Evolutionary conservation across 2,329 filamentous ascomycete species (phyloP).

Genomic region (Fusarium sp.): DNA sequence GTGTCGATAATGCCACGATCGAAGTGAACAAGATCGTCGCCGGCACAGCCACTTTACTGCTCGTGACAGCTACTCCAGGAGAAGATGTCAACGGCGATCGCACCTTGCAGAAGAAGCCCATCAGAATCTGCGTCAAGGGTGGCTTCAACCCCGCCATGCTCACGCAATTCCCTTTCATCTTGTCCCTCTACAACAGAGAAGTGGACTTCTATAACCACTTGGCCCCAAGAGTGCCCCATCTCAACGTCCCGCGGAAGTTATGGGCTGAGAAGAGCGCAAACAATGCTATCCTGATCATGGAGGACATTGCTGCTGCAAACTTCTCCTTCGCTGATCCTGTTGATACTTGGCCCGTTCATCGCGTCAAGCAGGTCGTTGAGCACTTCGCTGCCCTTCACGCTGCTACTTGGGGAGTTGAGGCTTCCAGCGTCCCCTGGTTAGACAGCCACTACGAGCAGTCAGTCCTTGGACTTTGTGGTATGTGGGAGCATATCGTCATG

Average conservation of each 20-base stretch:
- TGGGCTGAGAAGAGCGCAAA: constrained; percentile 22
- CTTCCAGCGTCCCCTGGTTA: constrained; percentile 11
- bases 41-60: constrained; percentile 17
- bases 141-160: constrained; percentile 25
- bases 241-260: constrained; percentile 19
- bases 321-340: constrained; percentile 19
- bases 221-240: constrained; percentile 20
- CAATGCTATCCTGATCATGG: constrained; percentile 22
- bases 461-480: constrained; percentile 10
- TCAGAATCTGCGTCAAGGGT: constrained; percentile 21
- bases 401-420: constrained; percentile 17
- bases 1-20: constrained; percentile 18
- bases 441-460: constrained; percentile 20
- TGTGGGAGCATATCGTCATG: constrained; percentile 11
- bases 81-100: background rate
- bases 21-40: constrained; percentile 14
- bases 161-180: constrained; percentile 16
- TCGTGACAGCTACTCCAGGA: constrained; percentile 9
- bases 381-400: constrained; percentile 25
- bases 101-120: background rate
- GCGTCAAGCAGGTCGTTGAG: constrained; percentile 21
- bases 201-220: constrained; percentile 27
- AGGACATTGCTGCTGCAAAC: constrained; percentile 13
- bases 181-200: constrained; percentile 19
- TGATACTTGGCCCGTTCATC: constrained; percentile 23